phyloP scores from a whole-genome alignment of 225 moss, liverwort and hornwort species.

The Marchantia paleacea region DNA sequence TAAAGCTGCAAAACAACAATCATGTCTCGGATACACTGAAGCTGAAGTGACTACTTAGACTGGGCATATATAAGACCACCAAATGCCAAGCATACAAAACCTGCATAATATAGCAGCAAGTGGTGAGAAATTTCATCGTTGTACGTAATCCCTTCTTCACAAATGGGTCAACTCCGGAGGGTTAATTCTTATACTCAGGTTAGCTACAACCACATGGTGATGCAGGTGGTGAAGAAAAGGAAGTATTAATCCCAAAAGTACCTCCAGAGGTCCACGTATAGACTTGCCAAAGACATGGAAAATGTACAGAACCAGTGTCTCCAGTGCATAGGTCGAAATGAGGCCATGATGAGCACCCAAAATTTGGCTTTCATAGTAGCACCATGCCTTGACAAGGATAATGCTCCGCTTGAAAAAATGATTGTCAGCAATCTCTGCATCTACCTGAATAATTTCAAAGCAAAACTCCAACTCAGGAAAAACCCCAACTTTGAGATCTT shows the following conservation, averaged over 20 bases:
- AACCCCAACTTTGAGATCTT: too few species aligned
- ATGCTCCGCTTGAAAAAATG: slow-evolving; percentile 84
- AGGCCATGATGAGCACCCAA: slow-evolving; percentile 80
- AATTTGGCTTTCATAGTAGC: slow-evolving; percentile 76
- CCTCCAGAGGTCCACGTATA: slow-evolving; percentile 83
- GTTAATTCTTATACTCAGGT: not conserved
- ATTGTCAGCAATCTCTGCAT: slow-evolving; percentile 53
- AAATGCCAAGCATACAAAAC: too few species aligned
- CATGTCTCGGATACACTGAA: too few species aligned
- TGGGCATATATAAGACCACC: too few species aligned
- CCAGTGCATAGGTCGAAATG: slow-evolving; percentile 84
- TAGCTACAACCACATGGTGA: not conserved
- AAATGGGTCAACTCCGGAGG: not conserved
- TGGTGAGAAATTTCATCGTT: too few species aligned
- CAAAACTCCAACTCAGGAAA: not conserved
- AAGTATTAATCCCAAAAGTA: slow-evolving; percentile 23
- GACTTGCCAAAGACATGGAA: slow-evolving; percentile 77
- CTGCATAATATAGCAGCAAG: too few species aligned
- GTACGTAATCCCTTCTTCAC: not conserved
- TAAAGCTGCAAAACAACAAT: too few species aligned
- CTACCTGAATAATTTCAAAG: slow-evolving; percentile 49
- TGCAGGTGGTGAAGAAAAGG: not conserved
- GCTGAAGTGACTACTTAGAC: too few species aligned
- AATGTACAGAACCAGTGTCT: slow-evolving; percentile 87
- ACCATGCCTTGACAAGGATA: slow-evolving; percentile 92